These are phyloP conservation scores for Sophora flavescens DNA, from an alignment of 306 rosid species.

Conservation along the genomic window DNA sequence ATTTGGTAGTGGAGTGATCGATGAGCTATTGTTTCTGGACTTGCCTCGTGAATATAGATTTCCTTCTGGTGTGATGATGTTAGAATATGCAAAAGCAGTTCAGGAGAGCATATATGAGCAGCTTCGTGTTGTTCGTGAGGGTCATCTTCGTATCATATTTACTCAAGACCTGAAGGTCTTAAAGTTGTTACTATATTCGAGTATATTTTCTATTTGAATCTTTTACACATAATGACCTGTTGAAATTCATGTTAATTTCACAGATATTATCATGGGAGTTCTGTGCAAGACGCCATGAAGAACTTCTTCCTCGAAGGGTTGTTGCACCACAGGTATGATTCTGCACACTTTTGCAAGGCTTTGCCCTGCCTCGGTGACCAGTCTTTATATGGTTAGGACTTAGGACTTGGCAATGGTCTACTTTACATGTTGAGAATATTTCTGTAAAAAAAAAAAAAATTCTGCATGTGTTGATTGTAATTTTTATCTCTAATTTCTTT, in stretches of 20 bases:
- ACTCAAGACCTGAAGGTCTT: constrained; percentile 88
- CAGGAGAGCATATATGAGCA: constrained; percentile 98
- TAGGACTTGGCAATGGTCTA: not conserved
- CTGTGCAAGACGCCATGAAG: constrained; percentile 96
- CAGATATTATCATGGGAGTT: constrained; percentile 97
- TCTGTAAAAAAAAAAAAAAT: not conserved
- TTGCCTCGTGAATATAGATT: constrained; percentile 81
- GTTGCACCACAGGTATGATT: constrained; percentile 93
- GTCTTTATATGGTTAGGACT: not conserved
- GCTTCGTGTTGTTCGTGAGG: constrained; percentile 97
- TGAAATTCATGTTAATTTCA: constrained; percentile 32
- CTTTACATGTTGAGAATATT: constrained; percentile 3
- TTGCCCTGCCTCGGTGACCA: not conserved
- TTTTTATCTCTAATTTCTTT: not conserved
- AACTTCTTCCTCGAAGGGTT: constrained; percentile 93
- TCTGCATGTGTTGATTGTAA: not conserved
- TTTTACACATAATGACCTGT: constrained; percentile 16
- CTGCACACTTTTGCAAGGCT: constrained; percentile 12
- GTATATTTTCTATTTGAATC: constrained; percentile 19
- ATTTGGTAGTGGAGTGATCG: constrained; percentile 94
- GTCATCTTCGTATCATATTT: constrained; percentile 90
- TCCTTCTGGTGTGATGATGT: constrained; percentile 82
- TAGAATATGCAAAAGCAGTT: constrained; percentile 93
- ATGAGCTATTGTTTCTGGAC: constrained; percentile 91
- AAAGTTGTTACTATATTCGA: not conserved